phyloP scores from a whole-genome alignment of 495 filamentous ascomycete genomes.

The Hypoxylon rickii region DNA sequence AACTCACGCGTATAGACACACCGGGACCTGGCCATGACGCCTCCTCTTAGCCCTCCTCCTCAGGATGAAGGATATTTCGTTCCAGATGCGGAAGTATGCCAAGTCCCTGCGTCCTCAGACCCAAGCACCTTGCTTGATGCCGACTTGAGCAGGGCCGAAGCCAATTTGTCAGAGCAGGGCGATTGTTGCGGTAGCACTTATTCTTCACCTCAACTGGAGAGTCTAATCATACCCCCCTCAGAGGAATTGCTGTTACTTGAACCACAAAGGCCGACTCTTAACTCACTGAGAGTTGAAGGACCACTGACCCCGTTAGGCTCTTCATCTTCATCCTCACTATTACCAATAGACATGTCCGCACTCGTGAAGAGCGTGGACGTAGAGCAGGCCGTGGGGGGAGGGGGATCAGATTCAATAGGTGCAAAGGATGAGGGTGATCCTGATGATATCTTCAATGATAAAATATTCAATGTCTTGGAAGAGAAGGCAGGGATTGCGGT shows the following conservation, averaged over 20 bases:
- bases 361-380: conserved; percentile 21
- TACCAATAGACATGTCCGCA: conserved; percentile 8
- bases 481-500: conserved; percentile 50
- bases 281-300: conserved; percentile 21
- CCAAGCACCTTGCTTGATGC: conserved; percentile 47
- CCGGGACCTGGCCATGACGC: conserved; percentile 50
- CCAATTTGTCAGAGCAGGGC: conserved; percentile 43
- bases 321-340: conserved; percentile 18
- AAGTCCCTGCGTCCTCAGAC: conserved; percentile 60
- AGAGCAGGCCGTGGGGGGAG: conserved; percentile 14
- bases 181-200: not conserved
- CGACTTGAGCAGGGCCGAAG: conserved; percentile 56
- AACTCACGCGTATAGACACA: conserved; percentile 1
- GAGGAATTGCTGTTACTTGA: conserved; percentile 5
- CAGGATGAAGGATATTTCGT: conserved; percentile 48
- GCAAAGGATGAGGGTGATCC: not conserved
- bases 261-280: conserved; percentile 13
- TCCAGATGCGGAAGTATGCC: conserved; percentile 51
- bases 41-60: conserved; percentile 59
- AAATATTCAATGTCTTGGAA: conserved; percentile 49
- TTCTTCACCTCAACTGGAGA: not conserved
- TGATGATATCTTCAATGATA: conserved; percentile 40
- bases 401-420: not conserved
- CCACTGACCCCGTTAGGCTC: conserved; percentile 31
- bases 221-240: conserved; percentile 11